Percentiles rank a stretch among this genome's conserved stretches.
phyloP scores from a whole-genome alignment of 805 yeast species.

The Saccharomycopsis javanensis region DNA sequence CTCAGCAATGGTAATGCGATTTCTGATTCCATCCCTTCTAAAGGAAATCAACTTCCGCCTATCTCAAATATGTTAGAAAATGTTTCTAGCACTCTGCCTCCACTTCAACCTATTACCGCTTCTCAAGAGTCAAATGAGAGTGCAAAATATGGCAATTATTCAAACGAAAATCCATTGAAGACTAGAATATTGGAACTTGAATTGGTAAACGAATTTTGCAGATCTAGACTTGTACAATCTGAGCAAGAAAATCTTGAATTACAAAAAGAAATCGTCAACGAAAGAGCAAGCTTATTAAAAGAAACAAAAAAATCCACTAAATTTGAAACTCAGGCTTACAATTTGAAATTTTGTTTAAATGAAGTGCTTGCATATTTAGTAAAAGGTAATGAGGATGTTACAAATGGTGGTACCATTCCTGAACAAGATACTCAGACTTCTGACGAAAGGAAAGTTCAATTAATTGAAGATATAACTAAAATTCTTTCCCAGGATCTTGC shows the following conservation, averaged over 20 bases:
- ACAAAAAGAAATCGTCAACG: not conserved
- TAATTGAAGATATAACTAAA: not conserved
- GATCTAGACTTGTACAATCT: constrained; percentile 72
- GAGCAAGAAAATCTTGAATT: constrained; percentile 30
- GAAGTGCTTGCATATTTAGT: constrained; percentile 13
- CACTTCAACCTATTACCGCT: not conserved
- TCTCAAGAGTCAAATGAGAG: not conserved
- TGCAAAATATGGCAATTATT: constrained; percentile 20
- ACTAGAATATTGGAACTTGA: constrained; percentile 84
- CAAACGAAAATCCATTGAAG: constrained; percentile 38
- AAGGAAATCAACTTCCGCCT: constrained; percentile 2
- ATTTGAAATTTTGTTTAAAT: constrained; percentile 16
- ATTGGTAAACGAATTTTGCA: constrained; percentile 79
- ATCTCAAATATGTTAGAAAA: constrained; percentile 2
- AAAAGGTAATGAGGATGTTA: not conserved
- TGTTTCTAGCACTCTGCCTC: not conserved
- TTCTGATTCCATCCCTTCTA: not conserved
- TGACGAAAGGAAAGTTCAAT: not conserved
- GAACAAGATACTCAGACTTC: not conserved
- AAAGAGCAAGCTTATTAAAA: not conserved
- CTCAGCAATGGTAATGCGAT: not conserved
- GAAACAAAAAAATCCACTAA: not conserved
- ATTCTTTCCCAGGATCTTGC: too few species aligned
- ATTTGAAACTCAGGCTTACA: constrained; percentile 6
- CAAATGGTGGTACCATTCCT: not conserved